A percentile compares a stretch with the other conserved stretches of the same genome.
phyloP scores from a whole-genome alignment of 2,329 filamentous ascomycete species.

The Colletotrichum eremochloae region DNA sequence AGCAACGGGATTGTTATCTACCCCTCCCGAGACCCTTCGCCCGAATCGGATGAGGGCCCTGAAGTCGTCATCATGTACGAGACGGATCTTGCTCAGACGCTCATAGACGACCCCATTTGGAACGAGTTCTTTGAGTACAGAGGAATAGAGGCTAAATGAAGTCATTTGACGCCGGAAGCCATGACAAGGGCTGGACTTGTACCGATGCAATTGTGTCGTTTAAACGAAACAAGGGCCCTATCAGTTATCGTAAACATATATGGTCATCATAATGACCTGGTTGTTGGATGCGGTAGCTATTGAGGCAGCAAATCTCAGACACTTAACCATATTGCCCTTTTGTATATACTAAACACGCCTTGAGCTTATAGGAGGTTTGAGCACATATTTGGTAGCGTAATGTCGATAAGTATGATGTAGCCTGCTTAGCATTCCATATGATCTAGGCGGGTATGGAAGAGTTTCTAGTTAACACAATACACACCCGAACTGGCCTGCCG shows the following conservation, averaged over 20 bases:
- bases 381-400: background rate
- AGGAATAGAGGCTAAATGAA: slow-evolving; percentile 47
- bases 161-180: background rate
- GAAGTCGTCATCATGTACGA: slow-evolving; percentile 55
- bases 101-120: slow-evolving; percentile 53
- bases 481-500: background rate
- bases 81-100: slow-evolving; percentile 48
- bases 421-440: background rate
- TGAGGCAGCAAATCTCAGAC: no score
- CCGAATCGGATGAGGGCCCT: slow-evolving; percentile 52
- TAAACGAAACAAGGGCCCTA: no score
- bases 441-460: no score
- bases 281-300: no score
- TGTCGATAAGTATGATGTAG: background rate
- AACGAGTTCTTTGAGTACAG: slow-evolving; percentile 55
- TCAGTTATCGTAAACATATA: no score
- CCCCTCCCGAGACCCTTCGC: slow-evolving; percentile 46
- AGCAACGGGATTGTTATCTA: slow-evolving; percentile 50
- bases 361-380: no score
- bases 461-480: background rate
- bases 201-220: no score
- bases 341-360: no score
- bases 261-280: no score
- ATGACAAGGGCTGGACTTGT: background rate
- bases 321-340: no score